Base-by-base conservation (phyloP, 371 early-diverging fungal species). In the Mortierella sp. region DNA sequence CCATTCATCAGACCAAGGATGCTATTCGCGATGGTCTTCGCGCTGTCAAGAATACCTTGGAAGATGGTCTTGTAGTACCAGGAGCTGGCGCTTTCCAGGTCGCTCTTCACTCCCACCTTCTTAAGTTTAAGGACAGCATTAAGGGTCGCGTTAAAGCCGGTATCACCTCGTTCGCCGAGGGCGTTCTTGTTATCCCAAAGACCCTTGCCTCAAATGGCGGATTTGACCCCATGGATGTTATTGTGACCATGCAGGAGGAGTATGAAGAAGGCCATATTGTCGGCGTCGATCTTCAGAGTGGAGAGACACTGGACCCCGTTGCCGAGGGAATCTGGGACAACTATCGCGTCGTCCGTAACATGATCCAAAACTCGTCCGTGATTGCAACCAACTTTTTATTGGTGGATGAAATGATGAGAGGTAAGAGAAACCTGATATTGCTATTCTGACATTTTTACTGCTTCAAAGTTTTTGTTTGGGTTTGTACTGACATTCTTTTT, bases 391-490 rank as follows among this genome's bases (percentile, higher is more conserved):
- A 98, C 88, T 89, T 99, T 74, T 88, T 99, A 72, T 90, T 99
- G 65, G 99, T 99, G 24, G 99, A 99, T 88, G 99, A 99, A 88
- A 99, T 99, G 91, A 98, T 99, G 94, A 94, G 98, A 79, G 97
- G 75, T 74, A 69, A 64, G 48, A 8, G 9, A 21, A 15, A 16
- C 3, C 61, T 59, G 16, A 63, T 32, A 21, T 36, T 36, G 38
- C 32, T 64, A 21, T 1, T 24, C 15, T 32, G 10, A 13, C 15
- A 10, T 43, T 10, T 15, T 13, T 50, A 22, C 10, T n/a, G 10
- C 21, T 15, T 28, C n/a, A 1, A 53, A 16, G n/a, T 9, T 10
- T 53, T 10, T 43, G 43, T 15, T 43, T 15, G 15, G 13, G 13
- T 13, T 52, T 52, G 4, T 47, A 19, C 19, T 52, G 47, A 48